Base-by-base conservation (phyloP, 1,139 yeast genomes). In the Yamadazyma dendronema region DNA sequence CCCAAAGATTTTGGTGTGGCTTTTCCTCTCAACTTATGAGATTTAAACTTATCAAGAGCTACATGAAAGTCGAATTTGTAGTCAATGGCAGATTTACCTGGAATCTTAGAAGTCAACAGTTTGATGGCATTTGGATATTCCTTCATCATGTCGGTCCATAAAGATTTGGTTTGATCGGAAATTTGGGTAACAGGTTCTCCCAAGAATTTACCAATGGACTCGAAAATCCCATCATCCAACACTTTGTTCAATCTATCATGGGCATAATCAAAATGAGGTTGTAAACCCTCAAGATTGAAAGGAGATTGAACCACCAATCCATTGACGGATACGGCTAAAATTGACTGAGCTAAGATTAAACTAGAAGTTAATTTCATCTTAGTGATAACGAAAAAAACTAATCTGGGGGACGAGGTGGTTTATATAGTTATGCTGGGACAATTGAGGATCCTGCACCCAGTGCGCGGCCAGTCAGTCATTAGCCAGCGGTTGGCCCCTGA, bases 21-120 rank as follows among this genome's bases (percentile, higher is more conserved):
- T 57, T 81, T 81, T 49, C 79, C 78, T 60, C 89, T 74, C 62
- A 83, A 72, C 45, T 72, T 62, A 57, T 81, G 81, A 58, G 72
- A 63, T 34, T 82, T 78, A 40, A 68, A 61, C 43, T 69, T 68
- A 15, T 56, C 59, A 49, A 64, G 68, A 34, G 56, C 35, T 21
- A 80, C 82, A 36, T 71, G 73, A 61, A 63, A 75, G 54, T 82
- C 88, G 74, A 81, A 83, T n/a, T 47, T 37, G 42, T 67, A 62
- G 28, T 59, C 61, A 37, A 56, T 56, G 23, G 66, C 57, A 30
- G 59, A 51, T 41, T 72, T 74, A 55, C 72, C 73, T 33, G 85
- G 82, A 9, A 81, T 63, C 47, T 62, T 61, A 47, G 79, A 68
- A 44, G 68, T 67, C 61, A 83, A 58, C 37, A 68, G 59, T 27